Evolutionary conservation across 352 stramenopile genomes (phyloP).

Genomic region (Globisporangium middletonii): DNA sequence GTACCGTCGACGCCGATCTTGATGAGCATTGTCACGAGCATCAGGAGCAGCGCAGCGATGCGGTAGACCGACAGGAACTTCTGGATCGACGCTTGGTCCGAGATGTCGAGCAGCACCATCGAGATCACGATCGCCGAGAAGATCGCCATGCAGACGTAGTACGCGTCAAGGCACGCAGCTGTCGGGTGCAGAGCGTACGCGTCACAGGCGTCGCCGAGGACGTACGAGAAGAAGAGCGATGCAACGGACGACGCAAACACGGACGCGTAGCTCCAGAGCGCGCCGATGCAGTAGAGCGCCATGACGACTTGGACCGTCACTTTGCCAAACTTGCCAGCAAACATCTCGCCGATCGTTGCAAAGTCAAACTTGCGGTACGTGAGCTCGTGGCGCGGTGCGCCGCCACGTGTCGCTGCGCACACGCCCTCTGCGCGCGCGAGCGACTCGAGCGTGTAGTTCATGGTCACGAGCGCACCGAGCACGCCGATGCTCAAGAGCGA

Average conservation of each 20-base stretch:
- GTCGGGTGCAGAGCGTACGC: conserved; percentile 47
- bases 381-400: conserved; percentile 53
- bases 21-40: conserved; percentile 70
- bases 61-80: conserved; percentile 80
- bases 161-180: conserved; percentile 49
- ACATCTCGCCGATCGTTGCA: conserved; percentile 75
- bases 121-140: conserved; percentile 70
- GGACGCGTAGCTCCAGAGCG: conserved; percentile 79
- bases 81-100: conserved; percentile 74
- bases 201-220: conserved; percentile 55
- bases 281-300: conserved; percentile 67
- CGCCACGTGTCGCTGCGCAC: conserved; percentile 39
- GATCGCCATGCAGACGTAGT: conserved; percentile 73
- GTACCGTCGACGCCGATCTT: conserved; percentile 61
- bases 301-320: conserved; percentile 64
- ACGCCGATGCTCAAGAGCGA: conserved; percentile 60
- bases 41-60: conserved; percentile 69
- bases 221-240: conserved; percentile 74
- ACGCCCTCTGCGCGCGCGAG: conserved; percentile 74
- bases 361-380: conserved; percentile 88
- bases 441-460: conserved; percentile 87
- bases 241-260: conserved; percentile 84
- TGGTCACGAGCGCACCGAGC: conserved; percentile 61
- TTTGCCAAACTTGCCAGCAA: conserved; percentile 68
- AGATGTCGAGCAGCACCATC: conserved; percentile 83